phyloP scores from a whole-genome alignment of 2,329 filamentous ascomycete genomes.

The Xylaria sp. region DNA sequence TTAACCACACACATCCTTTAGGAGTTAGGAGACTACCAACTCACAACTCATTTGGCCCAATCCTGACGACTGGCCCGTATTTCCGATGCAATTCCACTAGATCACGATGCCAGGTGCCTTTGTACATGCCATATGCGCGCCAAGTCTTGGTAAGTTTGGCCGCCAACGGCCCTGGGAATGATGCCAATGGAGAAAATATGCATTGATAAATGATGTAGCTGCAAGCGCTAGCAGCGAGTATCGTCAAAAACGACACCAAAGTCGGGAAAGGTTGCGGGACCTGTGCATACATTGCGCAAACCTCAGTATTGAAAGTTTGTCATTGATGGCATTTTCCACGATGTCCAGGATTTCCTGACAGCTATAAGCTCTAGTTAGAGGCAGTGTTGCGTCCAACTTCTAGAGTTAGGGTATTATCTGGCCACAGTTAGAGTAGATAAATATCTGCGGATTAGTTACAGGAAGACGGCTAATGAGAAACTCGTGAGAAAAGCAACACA shows the following conservation, averaged over 20 bases:
- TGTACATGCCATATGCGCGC: background rate
- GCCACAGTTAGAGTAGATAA: too few species aligned
- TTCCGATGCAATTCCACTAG: background rate
- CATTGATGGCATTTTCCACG: background rate
- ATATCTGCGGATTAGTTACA: too few species aligned
- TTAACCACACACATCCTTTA: background rate
- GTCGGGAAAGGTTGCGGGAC: background rate
- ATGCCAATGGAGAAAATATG: background rate
- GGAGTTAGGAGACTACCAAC: background rate
- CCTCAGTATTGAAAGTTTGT: background rate
- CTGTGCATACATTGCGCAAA: background rate
- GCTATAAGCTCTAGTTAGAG: background rate
- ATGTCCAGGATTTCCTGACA: background rate
- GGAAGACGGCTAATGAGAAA: background rate
- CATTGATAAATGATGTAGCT: background rate
- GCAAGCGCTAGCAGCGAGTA: background rate
- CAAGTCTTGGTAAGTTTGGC: background rate
- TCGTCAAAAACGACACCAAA: background rate
- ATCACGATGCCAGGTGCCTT: background rate
- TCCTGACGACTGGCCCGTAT: background rate
- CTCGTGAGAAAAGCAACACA: background rate
- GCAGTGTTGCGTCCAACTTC: background rate
- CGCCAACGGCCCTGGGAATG: background rate
- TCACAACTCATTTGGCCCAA: background rate
- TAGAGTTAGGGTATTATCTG: too few species aligned